These are phyloP conservation scores for Scytalidium lignicola DNA, from an alignment of 2,329 filamentous ascomycete genomes.

Conservation along the genomic window DNA sequence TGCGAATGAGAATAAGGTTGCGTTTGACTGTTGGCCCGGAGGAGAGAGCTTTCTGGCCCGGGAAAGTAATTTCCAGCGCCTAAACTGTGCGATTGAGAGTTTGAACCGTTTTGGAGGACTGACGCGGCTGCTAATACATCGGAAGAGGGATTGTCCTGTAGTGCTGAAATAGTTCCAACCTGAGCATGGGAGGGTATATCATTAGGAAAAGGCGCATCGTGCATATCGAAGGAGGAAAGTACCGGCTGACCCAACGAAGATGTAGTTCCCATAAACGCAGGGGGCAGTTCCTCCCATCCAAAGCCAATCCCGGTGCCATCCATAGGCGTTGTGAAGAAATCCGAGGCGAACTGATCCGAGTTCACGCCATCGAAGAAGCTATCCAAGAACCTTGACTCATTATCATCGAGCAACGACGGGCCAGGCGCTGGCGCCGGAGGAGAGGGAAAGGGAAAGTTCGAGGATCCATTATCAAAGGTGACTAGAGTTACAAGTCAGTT, in stretches of 20 bases:
- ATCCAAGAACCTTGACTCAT: constrained; percentile 53
- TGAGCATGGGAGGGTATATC: constrained; percentile 17
- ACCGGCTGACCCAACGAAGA: constrained; percentile 57
- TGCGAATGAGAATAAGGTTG: background rate
- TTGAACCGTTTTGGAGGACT: constrained; percentile 39
- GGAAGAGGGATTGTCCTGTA: constrained; percentile 31
- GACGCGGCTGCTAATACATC: constrained; percentile 57
- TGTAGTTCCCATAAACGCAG: constrained; percentile 59
- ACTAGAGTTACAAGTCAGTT: constrained; percentile 29
- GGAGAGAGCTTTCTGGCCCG: constrained; percentile 3
- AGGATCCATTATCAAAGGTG: constrained; percentile 35
- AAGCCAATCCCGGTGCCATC: constrained; percentile 45
- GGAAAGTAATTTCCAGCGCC: constrained; percentile 19
- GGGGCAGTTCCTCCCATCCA: constrained; percentile 55
- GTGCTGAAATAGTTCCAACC: constrained; percentile 1
- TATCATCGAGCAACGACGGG: constrained; percentile 59
- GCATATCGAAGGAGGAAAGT: background rate
- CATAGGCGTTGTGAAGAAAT: constrained; percentile 37
- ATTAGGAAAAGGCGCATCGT: background rate
- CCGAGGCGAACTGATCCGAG: constrained; percentile 43
- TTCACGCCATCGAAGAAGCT: constrained; percentile 52
- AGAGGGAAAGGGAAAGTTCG: constrained; percentile 41
- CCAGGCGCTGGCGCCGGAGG: constrained; percentile 60
- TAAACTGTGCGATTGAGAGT: constrained; percentile 22
- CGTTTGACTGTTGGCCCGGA: background rate